Evolutionary conservation across 1,139 yeast species (phyloP).

Genomic region (Suhomyces maxii): DNA sequence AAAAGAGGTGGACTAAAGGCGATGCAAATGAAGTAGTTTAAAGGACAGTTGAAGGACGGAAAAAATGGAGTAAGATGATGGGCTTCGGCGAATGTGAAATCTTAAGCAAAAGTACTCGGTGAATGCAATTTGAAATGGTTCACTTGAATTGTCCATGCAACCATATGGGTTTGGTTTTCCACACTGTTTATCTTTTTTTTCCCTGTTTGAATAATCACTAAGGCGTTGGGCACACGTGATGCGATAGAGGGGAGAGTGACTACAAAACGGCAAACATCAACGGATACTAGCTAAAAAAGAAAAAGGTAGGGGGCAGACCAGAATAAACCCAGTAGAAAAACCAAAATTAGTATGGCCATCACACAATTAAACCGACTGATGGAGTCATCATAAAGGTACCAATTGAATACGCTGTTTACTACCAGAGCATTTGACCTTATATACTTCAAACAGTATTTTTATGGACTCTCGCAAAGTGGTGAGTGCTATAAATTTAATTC

Average conservation of each 20-base stretch:
- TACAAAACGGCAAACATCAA: background rate
- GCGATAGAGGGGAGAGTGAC: background rate
- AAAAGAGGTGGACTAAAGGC: background rate
- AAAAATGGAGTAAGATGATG: background rate
- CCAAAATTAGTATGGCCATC: too few species aligned
- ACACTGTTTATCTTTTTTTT: conserved; percentile 12
- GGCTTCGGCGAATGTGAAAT: background rate
- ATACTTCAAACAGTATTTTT: too few species aligned
- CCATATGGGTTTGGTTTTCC: conserved; percentile 6
- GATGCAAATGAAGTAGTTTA: background rate
- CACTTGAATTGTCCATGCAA: conserved; percentile 1
- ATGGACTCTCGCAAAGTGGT: too few species aligned
- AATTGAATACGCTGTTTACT: too few species aligned
- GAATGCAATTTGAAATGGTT: background rate
- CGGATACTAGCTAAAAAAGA: background rate
- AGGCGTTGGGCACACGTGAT: conserved; percentile 10
- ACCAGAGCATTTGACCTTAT: too few species aligned
- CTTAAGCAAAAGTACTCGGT: background rate
- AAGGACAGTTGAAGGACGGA: too few species aligned
- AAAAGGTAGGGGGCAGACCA: too few species aligned
- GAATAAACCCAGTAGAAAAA: too few species aligned
- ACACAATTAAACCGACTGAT: too few species aligned
- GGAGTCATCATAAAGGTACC: too few species aligned
- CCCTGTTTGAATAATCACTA: conserved; percentile 4
- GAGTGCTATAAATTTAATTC: too few species aligned